These are phyloP conservation scores for Candida stauntonica DNA, from an alignment of 805 yeast genomes.

Conservation along the genomic window DNA sequence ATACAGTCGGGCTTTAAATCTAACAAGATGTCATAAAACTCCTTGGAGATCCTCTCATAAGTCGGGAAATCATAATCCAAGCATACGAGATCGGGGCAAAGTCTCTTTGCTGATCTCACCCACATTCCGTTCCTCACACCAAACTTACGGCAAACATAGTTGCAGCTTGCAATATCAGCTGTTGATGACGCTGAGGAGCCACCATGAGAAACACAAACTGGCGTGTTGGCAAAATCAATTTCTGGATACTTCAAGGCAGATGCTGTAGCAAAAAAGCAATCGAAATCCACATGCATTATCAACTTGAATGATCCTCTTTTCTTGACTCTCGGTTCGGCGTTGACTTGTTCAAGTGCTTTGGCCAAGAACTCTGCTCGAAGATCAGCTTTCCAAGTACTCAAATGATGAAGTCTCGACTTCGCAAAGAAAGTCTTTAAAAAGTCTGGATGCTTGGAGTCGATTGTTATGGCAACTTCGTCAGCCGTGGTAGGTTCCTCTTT, in stretches of 20 bases:
- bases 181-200: constrained; percentile 32
- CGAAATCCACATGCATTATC: constrained; percentile 85
- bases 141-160: constrained; percentile 73
- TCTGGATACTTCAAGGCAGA: constrained; percentile 58
- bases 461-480: constrained; percentile 8
- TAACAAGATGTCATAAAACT: constrained; percentile 58
- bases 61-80: constrained; percentile 71
- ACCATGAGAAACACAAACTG: constrained; percentile 60
- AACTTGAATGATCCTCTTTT: constrained; percentile 19
- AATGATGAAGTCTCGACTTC: constrained; percentile 81
- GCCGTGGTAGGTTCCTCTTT: constrained; percentile 7
- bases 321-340: constrained; percentile 8
- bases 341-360: constrained; percentile 34
- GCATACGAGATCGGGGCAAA: constrained; percentile 63
- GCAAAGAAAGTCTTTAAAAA: constrained; percentile 70
- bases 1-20: constrained; percentile 32
- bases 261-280: constrained; percentile 88
- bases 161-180: constrained; percentile 89
- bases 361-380: constrained; percentile 57
- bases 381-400: constrained; percentile 82
- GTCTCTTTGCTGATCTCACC: constrained; percentile 57
- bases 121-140: constrained; percentile 93
- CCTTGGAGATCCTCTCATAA: constrained; percentile 61
- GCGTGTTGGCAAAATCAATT: constrained; percentile 42
- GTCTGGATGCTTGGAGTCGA: constrained; percentile 73